phyloP scores from a whole-genome alignment of 2,329 filamentous ascomycete genomes.

The Claviceps monticola region DNA sequence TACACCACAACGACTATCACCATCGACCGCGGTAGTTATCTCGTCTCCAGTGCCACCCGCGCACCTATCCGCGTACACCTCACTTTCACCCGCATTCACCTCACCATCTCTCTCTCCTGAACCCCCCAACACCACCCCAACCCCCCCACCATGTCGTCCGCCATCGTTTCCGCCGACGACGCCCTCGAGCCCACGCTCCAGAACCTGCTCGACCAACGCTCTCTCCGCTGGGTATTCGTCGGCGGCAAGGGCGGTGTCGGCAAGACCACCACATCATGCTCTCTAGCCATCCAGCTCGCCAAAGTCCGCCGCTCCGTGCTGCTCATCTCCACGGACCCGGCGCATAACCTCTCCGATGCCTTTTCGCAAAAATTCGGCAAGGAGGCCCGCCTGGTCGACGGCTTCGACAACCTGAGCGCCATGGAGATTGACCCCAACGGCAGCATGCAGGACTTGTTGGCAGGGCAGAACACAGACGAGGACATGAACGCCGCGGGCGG shows the following conservation, averaged over 20 bases:
- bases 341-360: conserved; percentile 94
- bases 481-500: conserved; percentile 53
- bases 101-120: neutral
- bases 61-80: neutral
- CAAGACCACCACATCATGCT: conserved; percentile 99
- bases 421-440: conserved; percentile 99
- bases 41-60: neutral
- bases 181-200: conserved; percentile 85
- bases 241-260: conserved; percentile 96
- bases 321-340: conserved; percentile 95
- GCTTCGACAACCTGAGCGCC: conserved; percentile 84
- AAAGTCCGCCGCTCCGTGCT: conserved; percentile 90
- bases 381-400: conserved; percentile 83
- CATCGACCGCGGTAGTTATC: neutral
- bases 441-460: conserved; percentile 88
- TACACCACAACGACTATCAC: neutral
- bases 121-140: neutral
- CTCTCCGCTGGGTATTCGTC: conserved; percentile 96
- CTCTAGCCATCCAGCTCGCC: conserved; percentile 92
- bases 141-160: conserved; percentile 25
- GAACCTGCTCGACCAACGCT: conserved; percentile 87
- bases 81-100: neutral
- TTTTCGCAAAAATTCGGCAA: conserved; percentile 99
- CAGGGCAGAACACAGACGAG: conserved; percentile 62
- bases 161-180: conserved; percentile 41